Base-by-base conservation (phyloP, 192 early-diverging fungal genomes). In the Backusella liffmaniae region DNA sequence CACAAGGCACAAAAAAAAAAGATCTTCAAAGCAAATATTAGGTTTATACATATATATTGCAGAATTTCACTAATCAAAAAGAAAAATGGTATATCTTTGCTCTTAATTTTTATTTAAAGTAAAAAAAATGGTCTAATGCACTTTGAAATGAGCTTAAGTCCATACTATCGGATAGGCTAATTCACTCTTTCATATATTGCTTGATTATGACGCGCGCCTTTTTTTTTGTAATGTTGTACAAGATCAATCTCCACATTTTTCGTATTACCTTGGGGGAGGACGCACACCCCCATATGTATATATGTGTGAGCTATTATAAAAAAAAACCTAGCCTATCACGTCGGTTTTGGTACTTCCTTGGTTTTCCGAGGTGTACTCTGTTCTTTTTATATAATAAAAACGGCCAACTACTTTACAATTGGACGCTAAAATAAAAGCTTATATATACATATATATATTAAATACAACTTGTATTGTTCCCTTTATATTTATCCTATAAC, bases 161-260 rank as follows among this genome's bases (percentile, higher is more conserved):
- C 56, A 59, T 26, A 12, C 56, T 59, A 59, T 59, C 56, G 56
- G 56, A 26, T 59, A 59, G 26, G 56, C 56, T 59, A 59, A 26
- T 0, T 23, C 18, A 12, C 7, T 12, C 56, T 56, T 59, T 59
- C 56, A 59, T 59, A 59, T 59, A 32, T 23, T 4, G 18, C n/a
- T 59, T 26, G 56, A 26, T 9, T 26, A 59, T 59, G 56, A 59
- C 56, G 56, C 56, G 56, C 56, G 56, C 21, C 23, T 59, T 59
- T 59, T 62, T 62, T 59, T 23, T 62, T 62, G 56, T 62, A 62
- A 62, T 62, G 56, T 62, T 12, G 10, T 62, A 62, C 56, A 62
- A 62, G 56, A 62, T 62, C 56, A 62, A 62, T 62, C 56, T 62
- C 56, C 56, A 62, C 23, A 62, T 62, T 62, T 59, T 29, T 62